Conservation (phyloP, 306 rosid species). For the Biancaea sappan region DNA sequence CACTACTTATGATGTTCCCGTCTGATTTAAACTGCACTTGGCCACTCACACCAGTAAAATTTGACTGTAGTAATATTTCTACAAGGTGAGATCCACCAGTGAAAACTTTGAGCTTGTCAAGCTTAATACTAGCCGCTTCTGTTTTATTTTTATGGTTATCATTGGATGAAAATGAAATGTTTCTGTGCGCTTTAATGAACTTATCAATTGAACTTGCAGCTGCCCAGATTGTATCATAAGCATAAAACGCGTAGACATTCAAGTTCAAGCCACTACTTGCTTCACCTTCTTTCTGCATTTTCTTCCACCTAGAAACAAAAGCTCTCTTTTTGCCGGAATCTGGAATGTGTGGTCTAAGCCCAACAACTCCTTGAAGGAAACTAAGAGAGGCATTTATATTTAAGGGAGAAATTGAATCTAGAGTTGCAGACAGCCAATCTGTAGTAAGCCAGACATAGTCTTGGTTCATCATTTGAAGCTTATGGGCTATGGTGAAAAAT, state of each 20-base stretch:
- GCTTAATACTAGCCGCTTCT: slow-evolving; percentile 32
- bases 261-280: slow-evolving; percentile 42
- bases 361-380: slow-evolving; percentile 55
- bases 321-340: slow-evolving; percentile 43
- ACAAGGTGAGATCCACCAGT: slow-evolving; percentile 54
- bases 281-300: slow-evolving; percentile 39
- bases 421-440: slow-evolving; percentile 64
- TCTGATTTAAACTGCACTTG: slow-evolving; percentile 43
- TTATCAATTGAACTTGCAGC: slow-evolving; percentile 52
- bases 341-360: slow-evolving; percentile 54
- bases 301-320: slow-evolving; percentile 50
- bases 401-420: slow-evolving; percentile 48
- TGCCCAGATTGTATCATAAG: slow-evolving; percentile 64
- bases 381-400: slow-evolving; percentile 16
- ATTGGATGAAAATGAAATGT: slow-evolving; percentile 48
- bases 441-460: slow-evolving; percentile 62
- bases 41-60: slow-evolving; percentile 61
- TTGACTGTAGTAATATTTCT: slow-evolving; percentile 42
- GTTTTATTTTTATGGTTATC: slow-evolving; percentile 15
- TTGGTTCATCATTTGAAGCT: slow-evolving; percentile 54
- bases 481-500: slow-evolving; percentile 45
- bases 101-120: slow-evolving; percentile 53
- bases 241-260: slow-evolving; percentile 54
- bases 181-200: slow-evolving; percentile 39
- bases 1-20: slow-evolving; percentile 43